phyloP scores from a whole-genome alignment of 1,284 basidiomycete genomes.

The Marasmius fiardii region DNA sequence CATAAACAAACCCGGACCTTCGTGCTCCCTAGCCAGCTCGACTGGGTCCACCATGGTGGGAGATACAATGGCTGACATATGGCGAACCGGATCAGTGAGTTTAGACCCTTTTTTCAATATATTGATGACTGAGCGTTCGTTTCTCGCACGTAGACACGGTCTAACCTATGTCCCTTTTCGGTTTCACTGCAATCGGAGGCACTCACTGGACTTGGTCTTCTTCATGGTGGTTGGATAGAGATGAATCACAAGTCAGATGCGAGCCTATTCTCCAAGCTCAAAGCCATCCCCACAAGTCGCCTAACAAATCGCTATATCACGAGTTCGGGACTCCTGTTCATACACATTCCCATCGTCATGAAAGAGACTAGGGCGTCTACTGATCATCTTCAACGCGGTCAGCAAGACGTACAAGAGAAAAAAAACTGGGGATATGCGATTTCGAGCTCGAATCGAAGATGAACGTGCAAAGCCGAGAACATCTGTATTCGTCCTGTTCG shows the following conservation, averaged over 20 bases:
- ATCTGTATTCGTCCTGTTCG: constrained; percentile 66
- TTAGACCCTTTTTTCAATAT: constrained; percentile 3
- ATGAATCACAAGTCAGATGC: constrained; percentile 58
- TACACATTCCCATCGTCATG: constrained; percentile 47
- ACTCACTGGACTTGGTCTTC: constrained; percentile 63
- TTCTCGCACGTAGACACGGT: constrained; percentile 47
- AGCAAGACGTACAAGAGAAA: constrained; percentile 61
- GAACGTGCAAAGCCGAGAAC: constrained; percentile 48
- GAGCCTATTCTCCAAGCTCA: constrained; percentile 18
- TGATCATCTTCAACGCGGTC: constrained; percentile 55
- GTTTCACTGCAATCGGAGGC: constrained; percentile 53
- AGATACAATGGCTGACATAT: constrained; percentile 75
- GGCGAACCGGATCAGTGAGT: constrained; percentile 55
- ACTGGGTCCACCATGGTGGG: constrained; percentile 73
- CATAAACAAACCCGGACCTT: no score
- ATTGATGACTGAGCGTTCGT: background rate
- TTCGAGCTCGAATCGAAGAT: constrained; percentile 63
- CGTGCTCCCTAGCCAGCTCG: no score
- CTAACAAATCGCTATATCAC: constrained; percentile 25
- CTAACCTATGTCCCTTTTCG: constrained; percentile 71
- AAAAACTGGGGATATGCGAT: constrained; percentile 55
- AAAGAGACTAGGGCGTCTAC: constrained; percentile 64
- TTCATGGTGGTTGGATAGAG: constrained; percentile 70
- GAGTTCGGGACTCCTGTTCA: constrained; percentile 39
- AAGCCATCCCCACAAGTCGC: constrained; percentile 2